Conservation (phyloP, 2,329 filamentous ascomycete genomes). For the Paecilomyces formosus region DNA sequence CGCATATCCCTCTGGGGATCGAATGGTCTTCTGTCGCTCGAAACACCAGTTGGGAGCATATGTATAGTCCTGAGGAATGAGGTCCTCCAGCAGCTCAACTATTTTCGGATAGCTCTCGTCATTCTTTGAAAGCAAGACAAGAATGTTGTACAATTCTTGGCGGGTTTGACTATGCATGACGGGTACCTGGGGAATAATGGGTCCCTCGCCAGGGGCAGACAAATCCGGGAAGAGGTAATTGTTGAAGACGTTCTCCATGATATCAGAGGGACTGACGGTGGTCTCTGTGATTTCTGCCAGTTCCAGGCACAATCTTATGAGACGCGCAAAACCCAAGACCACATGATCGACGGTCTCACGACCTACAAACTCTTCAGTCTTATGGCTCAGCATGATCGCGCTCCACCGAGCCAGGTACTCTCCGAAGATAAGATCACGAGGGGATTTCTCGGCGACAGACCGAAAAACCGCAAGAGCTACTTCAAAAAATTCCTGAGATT, state of each 20-base stretch:
- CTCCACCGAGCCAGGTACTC: conserved; percentile 39
- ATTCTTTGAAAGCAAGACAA: conserved; percentile 51
- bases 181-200: conserved; percentile 33
- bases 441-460: conserved; percentile 32
- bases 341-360: conserved; percentile 37
- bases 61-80: conserved; percentile 52
- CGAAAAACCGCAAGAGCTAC: conserved; percentile 36
- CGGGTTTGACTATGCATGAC: conserved; percentile 51
- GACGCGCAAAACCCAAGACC: conserved; percentile 34
- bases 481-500: conserved; percentile 41
- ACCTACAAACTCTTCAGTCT: conserved; percentile 41
- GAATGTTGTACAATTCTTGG: conserved; percentile 52
- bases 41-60: conserved; percentile 57
- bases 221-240: conserved; percentile 59
- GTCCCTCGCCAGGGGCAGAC: conserved; percentile 22
- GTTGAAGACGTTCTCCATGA: conserved; percentile 51
- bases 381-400: conserved; percentile 33
- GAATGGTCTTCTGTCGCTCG: conserved; percentile 61
- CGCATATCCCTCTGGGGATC: conserved; percentile 72
- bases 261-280: conserved; percentile 25
- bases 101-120: conserved; percentile 43
- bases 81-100: conserved; percentile 42
- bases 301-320: conserved; percentile 37
- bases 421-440: conserved; percentile 27
- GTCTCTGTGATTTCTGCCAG: conserved; percentile 26